Evolutionary conservation across 331 rosid genomes (phyloP).

Genomic region (Cucumis variabilis): DNA sequence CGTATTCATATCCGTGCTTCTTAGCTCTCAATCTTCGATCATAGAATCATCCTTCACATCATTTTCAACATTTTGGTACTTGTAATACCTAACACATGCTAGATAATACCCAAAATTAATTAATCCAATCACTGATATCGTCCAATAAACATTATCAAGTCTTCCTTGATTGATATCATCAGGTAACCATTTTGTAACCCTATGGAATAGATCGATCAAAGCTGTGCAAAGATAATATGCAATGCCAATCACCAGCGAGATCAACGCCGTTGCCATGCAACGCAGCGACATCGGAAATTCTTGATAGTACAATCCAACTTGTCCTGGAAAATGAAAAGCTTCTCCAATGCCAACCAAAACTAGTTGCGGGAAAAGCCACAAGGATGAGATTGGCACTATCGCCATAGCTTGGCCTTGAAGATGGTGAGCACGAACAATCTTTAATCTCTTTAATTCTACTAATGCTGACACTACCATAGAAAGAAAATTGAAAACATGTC

Average conservation of each 20-base stretch:
- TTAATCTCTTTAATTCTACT: conserved; percentile 65
- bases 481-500: conserved; percentile 51
- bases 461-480: conserved; percentile 55
- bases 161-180: conserved; percentile 59
- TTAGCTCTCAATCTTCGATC: neutral
- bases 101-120: conserved; percentile 42
- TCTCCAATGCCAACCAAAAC: conserved; percentile 63
- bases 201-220: conserved; percentile 46
- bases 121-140: conserved; percentile 45
- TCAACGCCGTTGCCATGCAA: conserved; percentile 63
- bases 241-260: conserved; percentile 47
- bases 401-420: neutral
- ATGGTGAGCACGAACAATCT: conserved; percentile 22
- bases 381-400: conserved; percentile 38
- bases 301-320: conserved; percentile 65
- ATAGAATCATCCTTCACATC: neutral
- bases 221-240: conserved; percentile 47
- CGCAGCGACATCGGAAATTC: conserved; percentile 55
- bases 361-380: conserved; percentile 72
- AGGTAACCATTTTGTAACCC: conserved; percentile 59
- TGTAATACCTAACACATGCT: conserved; percentile 35
- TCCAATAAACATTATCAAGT: conserved; percentile 63
- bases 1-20: too few relatives aligned
- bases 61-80: conserved; percentile 36
- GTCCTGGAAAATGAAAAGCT: conserved; percentile 71